Percentiles rank a stretch among this genome's conserved stretches.
Conservation (phyloP, 2,329 filamentous ascomycete genomes). For the Penicillium sp. region DNA sequence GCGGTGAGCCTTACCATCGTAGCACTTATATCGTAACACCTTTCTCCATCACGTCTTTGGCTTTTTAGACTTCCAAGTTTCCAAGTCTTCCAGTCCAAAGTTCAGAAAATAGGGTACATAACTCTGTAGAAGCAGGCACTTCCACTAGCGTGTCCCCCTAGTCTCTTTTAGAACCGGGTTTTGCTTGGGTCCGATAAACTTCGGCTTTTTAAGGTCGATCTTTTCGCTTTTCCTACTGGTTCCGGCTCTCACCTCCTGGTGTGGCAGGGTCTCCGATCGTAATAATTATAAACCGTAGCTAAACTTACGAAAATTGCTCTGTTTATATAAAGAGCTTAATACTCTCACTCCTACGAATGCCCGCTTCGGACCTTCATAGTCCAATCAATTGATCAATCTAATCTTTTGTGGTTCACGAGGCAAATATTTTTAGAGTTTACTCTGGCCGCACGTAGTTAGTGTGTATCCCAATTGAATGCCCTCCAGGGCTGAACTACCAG, state of each 20-base stretch:
- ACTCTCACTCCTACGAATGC: not conserved
- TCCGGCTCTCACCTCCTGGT: not conserved
- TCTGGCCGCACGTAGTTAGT: not conserved
- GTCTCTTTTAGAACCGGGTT: constrained; percentile 10
- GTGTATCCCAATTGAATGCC: not conserved
- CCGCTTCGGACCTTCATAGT: not conserved
- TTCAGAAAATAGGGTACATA: not conserved
- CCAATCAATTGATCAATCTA: not conserved
- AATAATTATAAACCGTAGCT: not conserved
- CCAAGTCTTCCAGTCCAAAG: no score
- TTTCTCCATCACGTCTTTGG: not conserved
- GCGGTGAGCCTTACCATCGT: constrained; percentile 4
- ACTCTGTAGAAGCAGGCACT: not conserved
- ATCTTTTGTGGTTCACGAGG: not conserved
- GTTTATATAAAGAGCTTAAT: not conserved
- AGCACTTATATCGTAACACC: not conserved
- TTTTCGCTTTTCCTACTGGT: not conserved
- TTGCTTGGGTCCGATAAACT: constrained; percentile 18
- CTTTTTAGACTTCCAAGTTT: no score
- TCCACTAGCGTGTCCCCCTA: constrained; percentile 9
- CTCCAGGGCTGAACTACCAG: not conserved
- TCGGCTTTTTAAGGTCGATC: constrained; percentile 8
- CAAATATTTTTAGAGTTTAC: not conserved
- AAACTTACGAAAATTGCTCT: not conserved
- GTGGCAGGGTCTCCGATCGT: not conserved